Percentiles rank a stretch among this genome's conserved stretches.
Conservation (phyloP, 179 eudicot species). For the Amaranthus tricolor region DNA sequence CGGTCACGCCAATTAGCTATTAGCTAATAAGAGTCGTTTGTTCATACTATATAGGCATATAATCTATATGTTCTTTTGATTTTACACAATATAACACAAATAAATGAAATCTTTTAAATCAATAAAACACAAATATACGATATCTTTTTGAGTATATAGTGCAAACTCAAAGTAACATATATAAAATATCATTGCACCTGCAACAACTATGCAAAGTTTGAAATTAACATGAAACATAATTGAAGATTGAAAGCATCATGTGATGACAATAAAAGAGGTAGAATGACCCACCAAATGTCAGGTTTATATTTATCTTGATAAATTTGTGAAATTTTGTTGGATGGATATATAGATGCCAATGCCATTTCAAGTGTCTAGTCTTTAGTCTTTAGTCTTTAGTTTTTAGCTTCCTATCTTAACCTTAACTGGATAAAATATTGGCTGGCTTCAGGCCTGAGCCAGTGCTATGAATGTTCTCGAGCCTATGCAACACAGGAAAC, state of each 20-base stretch:
- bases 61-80: no score
- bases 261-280: constrained; percentile 28
- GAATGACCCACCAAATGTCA: constrained; percentile 33
- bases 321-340: constrained; percentile 2
- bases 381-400: constrained; percentile 1
- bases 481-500: constrained; percentile 5
- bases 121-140: no score
- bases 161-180: not conserved
- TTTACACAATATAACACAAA: no score
- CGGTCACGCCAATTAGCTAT: no score
- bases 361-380: constrained; percentile 18
- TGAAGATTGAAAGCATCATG: constrained; percentile 32
- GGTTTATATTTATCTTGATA: constrained; percentile 13
- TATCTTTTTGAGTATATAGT: no score
- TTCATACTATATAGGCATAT: no score
- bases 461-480: not conserved
- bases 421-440: constrained; percentile 16
- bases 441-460: no score
- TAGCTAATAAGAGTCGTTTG: no score
- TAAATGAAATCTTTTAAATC: no score
- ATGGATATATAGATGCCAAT: not conserved
- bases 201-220: constrained; percentile 20
- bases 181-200: not conserved
- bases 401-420: constrained; percentile 11
- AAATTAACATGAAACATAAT: constrained; percentile 28